These are phyloP conservation scores for Diaporthe batatas DNA, from an alignment of 2,329 filamentous ascomycete genomes.

Conservation along the genomic window DNA sequence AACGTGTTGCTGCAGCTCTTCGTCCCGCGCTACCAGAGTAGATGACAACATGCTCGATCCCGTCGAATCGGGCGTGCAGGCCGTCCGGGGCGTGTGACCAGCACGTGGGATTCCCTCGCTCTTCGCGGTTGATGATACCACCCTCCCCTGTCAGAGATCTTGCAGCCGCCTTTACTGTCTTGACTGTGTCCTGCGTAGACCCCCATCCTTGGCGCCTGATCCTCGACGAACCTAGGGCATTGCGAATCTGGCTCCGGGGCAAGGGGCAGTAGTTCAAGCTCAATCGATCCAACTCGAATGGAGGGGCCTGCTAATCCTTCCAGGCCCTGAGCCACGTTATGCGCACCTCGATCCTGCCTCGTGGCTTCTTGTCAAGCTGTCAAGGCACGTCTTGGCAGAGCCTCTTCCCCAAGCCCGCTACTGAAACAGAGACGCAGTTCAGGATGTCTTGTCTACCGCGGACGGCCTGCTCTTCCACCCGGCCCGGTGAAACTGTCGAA, in stretches of 20 bases:
- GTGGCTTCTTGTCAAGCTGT: conserved; percentile 24
- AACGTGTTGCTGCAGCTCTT: conserved; percentile 29
- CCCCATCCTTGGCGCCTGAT: conserved; percentile 13
- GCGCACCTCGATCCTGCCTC: not conserved
- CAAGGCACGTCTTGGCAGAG: not conserved
- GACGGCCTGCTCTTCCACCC: not conserved
- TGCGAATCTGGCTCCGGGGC: conserved; percentile 17
- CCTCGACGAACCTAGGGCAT: conserved; percentile 8
- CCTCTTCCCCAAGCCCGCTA: not conserved
- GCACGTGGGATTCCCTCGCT: conserved; percentile 28
- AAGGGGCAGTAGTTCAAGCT: conserved; percentile 8
- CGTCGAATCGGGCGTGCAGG: conserved; percentile 28
- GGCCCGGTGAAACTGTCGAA: conserved; percentile 16
- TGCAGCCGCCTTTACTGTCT: not conserved
- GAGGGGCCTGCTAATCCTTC: conserved; percentile 17
- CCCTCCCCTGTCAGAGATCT: conserved; percentile 26
- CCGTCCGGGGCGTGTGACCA: conserved; percentile 26
- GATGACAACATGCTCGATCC: conserved; percentile 26
- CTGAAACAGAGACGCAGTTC: not conserved
- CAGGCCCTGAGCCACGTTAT: conserved; percentile 21
- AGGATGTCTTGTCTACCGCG: not conserved
- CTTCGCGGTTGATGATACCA: conserved; percentile 27
- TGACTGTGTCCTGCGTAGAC: no score
- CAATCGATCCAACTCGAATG: conserved; percentile 17
- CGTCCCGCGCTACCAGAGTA: conserved; percentile 12